Conservation (phyloP, 345 rosid species). For the Eucalyptus guilfoylei region DNA sequence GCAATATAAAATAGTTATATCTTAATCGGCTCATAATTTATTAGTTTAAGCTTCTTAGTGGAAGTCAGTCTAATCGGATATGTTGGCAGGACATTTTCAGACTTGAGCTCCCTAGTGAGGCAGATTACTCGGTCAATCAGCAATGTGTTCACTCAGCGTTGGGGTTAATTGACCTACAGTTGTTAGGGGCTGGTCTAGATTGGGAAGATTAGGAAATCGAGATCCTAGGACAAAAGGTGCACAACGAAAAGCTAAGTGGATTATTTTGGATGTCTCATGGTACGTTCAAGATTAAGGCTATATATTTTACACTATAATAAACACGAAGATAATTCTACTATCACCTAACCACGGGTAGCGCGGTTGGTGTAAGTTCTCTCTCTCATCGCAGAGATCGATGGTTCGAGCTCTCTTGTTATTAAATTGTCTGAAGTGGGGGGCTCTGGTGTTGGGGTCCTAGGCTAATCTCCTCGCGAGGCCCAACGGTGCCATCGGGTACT, state of each 20-base stretch:
- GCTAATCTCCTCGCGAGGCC: no score
- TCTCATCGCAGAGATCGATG: no score
- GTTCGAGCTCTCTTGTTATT: no score
- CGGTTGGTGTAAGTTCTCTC: no score
- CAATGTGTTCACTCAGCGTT: background rate
- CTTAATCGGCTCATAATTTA: no score
- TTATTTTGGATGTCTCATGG: background rate
- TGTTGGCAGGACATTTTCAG: background rate
- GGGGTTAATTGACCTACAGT: background rate
- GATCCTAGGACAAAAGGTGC: background rate
- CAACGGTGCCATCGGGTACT: no score
- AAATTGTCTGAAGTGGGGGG: no score
- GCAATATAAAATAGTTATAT: no score
- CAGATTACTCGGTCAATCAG: background rate
- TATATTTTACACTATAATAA: background rate
- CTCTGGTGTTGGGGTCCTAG: no score
- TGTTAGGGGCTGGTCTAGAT: background rate
- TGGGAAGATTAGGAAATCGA: background rate
- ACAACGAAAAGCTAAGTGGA: background rate
- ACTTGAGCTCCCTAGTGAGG: background rate
- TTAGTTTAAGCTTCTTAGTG: no score
- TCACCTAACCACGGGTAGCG: no score
- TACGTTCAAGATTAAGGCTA: background rate
- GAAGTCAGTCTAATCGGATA: background rate
- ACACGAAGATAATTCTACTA: background rate